Percentiles rank a stretch among this genome's conserved stretches.
These are phyloP conservation scores for Punctularia strigosozonata DNA, from an alignment of 768 basidiomycete genomes.

Conservation along the genomic window DNA sequence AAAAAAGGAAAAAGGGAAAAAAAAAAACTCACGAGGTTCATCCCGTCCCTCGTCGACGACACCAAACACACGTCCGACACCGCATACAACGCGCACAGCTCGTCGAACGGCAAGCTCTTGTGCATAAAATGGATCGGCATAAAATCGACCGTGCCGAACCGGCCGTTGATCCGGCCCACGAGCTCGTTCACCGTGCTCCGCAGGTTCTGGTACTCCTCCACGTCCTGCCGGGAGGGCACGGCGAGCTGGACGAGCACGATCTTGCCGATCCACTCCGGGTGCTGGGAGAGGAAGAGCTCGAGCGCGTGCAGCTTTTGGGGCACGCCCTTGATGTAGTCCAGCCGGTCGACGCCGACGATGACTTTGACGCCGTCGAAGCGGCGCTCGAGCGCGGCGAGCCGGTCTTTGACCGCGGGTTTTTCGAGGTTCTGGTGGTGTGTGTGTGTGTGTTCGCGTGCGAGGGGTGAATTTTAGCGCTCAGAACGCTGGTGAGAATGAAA, in stretches of 20 bases:
- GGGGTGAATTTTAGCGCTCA: too few species aligned
- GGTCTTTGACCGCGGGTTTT: constrained; percentile 68
- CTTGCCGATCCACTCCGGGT: constrained; percentile 99
- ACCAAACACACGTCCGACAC: constrained; percentile 95
- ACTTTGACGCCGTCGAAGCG: constrained; percentile 93
- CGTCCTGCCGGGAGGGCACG: constrained; percentile 94
- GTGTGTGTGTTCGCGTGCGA: constrained; percentile 5
- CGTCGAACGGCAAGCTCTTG: constrained; percentile 86
- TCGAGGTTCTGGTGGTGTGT: constrained; percentile 48
- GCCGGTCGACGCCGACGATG: constrained; percentile 94
- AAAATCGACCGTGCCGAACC: constrained; percentile 97
- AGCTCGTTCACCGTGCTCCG: constrained; percentile 94
- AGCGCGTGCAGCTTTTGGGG: constrained; percentile 96
- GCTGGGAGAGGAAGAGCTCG: constrained; percentile 92
- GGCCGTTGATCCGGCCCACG: constrained; percentile 96
- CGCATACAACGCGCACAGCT: constrained; percentile 95
- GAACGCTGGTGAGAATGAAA: too few species aligned
- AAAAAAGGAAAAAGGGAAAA: neutral
- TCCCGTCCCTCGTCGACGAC: constrained; percentile 91
- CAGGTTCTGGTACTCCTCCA: constrained; percentile 98
- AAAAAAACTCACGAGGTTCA: constrained; percentile 79
- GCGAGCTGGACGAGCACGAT: constrained; percentile 95
- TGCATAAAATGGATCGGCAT: constrained; percentile 99
- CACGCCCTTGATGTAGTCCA: constrained; percentile 99
- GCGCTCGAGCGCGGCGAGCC: constrained; percentile 73